Evolutionary conservation across 257 asterid species (phyloP).

Genomic region (Primulina huaijiensis): DNA sequence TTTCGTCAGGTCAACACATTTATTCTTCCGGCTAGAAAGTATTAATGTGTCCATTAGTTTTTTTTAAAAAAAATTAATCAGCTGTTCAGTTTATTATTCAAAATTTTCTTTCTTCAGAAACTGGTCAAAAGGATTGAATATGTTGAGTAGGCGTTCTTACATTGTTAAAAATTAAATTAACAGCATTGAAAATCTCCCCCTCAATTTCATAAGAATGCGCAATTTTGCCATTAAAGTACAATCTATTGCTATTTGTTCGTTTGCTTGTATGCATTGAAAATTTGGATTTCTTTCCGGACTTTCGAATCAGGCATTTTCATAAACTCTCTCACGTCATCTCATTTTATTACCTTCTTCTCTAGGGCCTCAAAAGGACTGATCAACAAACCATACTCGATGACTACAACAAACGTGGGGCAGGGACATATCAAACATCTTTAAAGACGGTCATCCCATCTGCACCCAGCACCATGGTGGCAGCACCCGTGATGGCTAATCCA

Average conservation of each 20-base stretch:
- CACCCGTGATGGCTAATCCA: constrained; percentile 42
- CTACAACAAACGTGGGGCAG: constrained; percentile 84
- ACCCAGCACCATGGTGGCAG: constrained; percentile 36
- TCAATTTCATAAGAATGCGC: neutral
- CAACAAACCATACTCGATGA: constrained; percentile 93
- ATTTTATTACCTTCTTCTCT: constrained; percentile 10
- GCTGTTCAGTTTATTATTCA: neutral
- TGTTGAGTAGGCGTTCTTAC: neutral
- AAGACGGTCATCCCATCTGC: constrained; percentile 43
- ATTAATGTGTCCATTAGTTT: neutral
- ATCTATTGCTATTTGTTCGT: neutral
- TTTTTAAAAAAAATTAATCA: neutral
- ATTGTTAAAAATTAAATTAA: no score
- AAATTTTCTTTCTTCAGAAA: neutral
- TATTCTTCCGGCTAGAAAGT: neutral
- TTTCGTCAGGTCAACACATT: neutral
- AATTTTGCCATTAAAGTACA: no score
- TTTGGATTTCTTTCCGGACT: neutral
- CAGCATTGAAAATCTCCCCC: neutral
- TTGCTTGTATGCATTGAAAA: neutral
- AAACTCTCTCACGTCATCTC: neutral
- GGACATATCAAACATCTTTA: constrained; percentile 56
- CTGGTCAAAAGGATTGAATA: no score
- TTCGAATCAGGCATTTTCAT: neutral
- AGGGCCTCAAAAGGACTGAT: constrained; percentile 92